Conservation (phyloP, 139 green algal species). For the Tetradesmus lagerheimii region DNA sequence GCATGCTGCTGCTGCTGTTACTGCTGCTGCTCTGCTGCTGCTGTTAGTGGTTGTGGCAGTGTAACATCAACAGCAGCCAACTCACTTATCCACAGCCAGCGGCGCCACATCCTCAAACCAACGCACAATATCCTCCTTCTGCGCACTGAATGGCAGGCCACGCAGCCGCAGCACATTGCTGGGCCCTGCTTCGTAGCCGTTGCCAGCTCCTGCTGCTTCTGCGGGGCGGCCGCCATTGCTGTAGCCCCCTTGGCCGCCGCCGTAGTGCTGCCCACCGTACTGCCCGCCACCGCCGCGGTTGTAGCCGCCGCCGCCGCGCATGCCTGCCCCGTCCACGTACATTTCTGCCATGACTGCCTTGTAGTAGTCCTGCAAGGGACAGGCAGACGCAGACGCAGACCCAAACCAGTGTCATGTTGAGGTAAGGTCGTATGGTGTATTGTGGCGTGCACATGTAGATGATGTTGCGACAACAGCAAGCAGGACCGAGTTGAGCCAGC, state of each 20-base stretch:
- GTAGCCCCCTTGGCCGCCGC: constrained; percentile 14
- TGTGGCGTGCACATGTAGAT: not conserved
- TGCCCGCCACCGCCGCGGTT: not conserved
- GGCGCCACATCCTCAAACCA: constrained; percentile 85
- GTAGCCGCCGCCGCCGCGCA: constrained; percentile 19
- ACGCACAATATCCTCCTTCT: constrained; percentile 77
- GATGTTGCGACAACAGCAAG: too few relatives aligned
- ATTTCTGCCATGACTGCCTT: constrained; percentile 70
- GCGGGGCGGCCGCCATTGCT: constrained; percentile 24
- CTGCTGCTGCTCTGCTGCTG: not conserved
- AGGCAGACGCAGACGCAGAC: not conserved
- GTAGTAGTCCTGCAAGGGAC: constrained; percentile 76
- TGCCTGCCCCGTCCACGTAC: constrained; percentile 51
- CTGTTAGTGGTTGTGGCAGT: too few relatives aligned
- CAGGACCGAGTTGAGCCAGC: too few relatives aligned
- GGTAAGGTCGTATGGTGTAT: not conserved
- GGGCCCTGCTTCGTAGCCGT: constrained; percentile 38
- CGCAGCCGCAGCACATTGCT: constrained; percentile 85
- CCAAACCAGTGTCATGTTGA: too few relatives aligned
- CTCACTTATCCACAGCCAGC: constrained; percentile 34
- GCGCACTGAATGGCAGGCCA: constrained; percentile 87
- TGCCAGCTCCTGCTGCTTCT: constrained; percentile 40
- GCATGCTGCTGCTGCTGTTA: constrained; percentile 2
- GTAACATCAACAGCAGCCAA: too few relatives aligned
- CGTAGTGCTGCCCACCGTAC: not conserved